phyloP scores from a whole-genome alignment of 805 yeast genomes.

The Candida michaelii region DNA sequence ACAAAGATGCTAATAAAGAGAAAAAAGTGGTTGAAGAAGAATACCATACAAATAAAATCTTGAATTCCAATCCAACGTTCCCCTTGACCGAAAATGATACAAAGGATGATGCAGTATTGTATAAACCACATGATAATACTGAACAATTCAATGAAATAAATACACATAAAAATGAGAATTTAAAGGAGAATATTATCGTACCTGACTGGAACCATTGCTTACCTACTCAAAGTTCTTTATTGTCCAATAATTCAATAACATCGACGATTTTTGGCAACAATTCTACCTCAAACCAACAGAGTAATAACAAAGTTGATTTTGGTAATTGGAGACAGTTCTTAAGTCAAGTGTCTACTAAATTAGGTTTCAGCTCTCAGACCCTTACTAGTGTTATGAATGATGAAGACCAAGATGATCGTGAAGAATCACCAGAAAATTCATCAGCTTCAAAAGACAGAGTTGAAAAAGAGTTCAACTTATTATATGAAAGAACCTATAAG shows the following conservation, averaged over 20 bases:
- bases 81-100: conserved; percentile 18
- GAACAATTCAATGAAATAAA: conserved; percentile 41
- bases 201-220: conserved; percentile 44
- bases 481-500: conserved; percentile 37
- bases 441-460: conserved; percentile 19
- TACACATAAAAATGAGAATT: conserved; percentile 45
- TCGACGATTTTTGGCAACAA: conserved; percentile 25
- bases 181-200: conserved; percentile 39
- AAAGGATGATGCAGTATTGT: conserved; percentile 43
- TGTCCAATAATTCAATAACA: conserved; percentile 12
- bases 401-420: conserved; percentile 6
- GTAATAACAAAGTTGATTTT: conserved; percentile 27
- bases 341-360: conserved; percentile 30
- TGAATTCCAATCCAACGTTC: conserved; percentile 31
- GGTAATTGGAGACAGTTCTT: conserved; percentile 37
- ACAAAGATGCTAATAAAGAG: no score
- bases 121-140: conserved; percentile 42
- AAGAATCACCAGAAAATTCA: conserved; percentile 11
- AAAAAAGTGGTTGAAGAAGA: conserved; percentile 11
- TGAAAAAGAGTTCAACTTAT: conserved; percentile 31
- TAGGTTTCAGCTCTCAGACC: conserved; percentile 35
- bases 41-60: conserved; percentile 28
- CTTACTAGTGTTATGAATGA: conserved; percentile 25
- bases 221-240: conserved; percentile 24
- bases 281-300: conserved; percentile 23